phyloP scores from a whole-genome alignment of 306 rosid genomes.

The Albizia julibrissin region DNA sequence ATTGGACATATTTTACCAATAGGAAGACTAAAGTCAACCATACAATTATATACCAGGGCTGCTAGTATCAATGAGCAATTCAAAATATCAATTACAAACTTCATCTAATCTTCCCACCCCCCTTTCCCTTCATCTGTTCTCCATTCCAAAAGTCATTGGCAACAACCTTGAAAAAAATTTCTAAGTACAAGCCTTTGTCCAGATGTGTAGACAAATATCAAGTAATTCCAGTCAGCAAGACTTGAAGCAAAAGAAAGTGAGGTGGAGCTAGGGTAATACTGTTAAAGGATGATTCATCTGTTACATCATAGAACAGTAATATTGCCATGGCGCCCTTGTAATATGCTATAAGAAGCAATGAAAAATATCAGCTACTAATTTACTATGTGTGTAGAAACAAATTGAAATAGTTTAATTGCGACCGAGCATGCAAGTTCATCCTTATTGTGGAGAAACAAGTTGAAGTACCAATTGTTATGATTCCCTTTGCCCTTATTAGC shows the following conservation, averaged over 20 bases:
- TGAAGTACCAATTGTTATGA: constrained; percentile 36
- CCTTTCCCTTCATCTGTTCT: neutral
- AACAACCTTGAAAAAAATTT: constrained; percentile 24
- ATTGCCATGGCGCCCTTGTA: constrained; percentile 46
- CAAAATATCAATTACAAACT: neutral
- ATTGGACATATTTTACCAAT: constrained; percentile 14
- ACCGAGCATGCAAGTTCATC: neutral
- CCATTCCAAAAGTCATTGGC: neutral
- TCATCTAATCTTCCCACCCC: neutral
- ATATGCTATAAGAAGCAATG: constrained; percentile 30
- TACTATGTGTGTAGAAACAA: neutral
- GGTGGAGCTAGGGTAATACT: constrained; percentile 28
- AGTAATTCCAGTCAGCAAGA: neutral
- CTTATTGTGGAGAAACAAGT: neutral
- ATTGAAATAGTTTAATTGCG: neutral
- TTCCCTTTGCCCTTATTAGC: constrained; percentile 87
- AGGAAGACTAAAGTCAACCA: constrained; percentile 37
- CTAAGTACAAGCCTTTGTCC: constrained; percentile 1
- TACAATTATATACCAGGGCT: neutral
- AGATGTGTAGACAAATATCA: neutral
- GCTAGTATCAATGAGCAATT: neutral
- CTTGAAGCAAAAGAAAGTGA: neutral
- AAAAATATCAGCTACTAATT: constrained; percentile 1
- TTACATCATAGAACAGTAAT: constrained; percentile 41
- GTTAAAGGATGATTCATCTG: constrained; percentile 41